A percentile compares a stretch with the other conserved stretches of the same genome.
Conservation (phyloP, 176 grass and related monocot species). For the Oryza brachyantha region DNA sequence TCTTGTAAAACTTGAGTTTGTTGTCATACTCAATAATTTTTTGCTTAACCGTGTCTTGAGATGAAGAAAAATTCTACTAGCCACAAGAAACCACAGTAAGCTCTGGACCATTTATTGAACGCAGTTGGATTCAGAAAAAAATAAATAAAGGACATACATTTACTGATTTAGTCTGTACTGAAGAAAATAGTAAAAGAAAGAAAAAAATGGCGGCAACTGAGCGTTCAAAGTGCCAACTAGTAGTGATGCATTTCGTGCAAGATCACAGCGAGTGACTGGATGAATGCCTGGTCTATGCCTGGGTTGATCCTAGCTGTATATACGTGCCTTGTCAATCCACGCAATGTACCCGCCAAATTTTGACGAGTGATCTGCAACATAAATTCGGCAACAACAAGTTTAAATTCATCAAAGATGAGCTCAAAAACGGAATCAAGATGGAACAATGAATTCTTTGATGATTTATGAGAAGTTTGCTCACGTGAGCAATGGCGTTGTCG, state of each 20-base stretch:
- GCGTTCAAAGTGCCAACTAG: not conserved
- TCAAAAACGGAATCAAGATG: not conserved
- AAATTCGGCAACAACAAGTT: not conserved
- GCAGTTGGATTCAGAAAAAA: not conserved
- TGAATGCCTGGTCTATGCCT: conserved; percentile 50
- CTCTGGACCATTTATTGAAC: not conserved
- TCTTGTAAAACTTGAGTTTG: not conserved
- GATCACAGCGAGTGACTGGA: conserved; percentile 44
- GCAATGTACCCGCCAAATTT: not conserved
- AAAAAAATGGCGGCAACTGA: not conserved
- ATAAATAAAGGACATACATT: not conserved
- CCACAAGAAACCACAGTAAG: not conserved
- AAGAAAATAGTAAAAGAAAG: too few species aligned
- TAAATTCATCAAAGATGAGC: not conserved
- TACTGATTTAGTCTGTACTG: not conserved
- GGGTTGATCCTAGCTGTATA: conserved; percentile 38
- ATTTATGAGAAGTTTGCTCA: not conserved
- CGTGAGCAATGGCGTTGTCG: conserved; percentile 34
- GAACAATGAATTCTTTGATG: not conserved
- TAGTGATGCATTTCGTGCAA: conserved; percentile 44
- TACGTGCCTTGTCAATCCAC: conserved; percentile 21
- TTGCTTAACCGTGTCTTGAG: not conserved
- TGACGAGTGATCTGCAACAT: conserved; percentile 19
- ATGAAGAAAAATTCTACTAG: not conserved
- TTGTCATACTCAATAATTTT: not conserved